A percentile compares a stretch with the other conserved stretches of the same genome.
Conservation (phyloP, 768 basidiomycete genomes). For the Pleurotus citrinopileatus region DNA sequence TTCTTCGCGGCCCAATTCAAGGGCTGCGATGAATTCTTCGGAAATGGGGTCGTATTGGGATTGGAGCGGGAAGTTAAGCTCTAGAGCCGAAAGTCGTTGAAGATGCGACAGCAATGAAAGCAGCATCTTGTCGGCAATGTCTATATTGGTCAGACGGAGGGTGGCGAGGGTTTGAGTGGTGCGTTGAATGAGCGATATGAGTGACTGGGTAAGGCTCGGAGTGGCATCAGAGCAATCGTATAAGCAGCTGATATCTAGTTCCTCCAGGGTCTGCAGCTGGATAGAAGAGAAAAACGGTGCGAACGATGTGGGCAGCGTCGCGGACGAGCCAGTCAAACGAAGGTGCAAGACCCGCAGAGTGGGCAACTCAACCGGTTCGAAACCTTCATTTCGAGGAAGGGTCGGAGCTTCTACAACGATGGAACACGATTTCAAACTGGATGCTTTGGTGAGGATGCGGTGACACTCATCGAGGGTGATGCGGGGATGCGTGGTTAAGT, state of each 20-base stretch:
- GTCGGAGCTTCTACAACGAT: background rate
- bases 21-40: background rate
- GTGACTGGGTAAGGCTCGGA: background rate
- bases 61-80: slow-evolving; percentile 1
- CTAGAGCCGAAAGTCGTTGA: background rate
- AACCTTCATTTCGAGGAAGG: background rate
- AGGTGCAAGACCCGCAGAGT: background rate
- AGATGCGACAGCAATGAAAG: background rate
- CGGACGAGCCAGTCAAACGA: slow-evolving; percentile 3
- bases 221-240: background rate
- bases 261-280: background rate
- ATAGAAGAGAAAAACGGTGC: background rate
- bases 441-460: background rate
- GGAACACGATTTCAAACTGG: background rate
- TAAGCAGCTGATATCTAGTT: background rate
- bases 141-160: background rate
- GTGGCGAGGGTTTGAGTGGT: background rate
- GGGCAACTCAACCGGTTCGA: background rate
- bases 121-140: background rate
- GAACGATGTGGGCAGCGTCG: background rate
- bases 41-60: slow-evolving; percentile 1
- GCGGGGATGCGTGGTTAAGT: background rate
- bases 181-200: background rate
- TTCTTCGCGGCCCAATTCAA: background rate
- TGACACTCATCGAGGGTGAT: slow-evolving; percentile 1